Evolutionary conservation across 345 rosid species (phyloP).

Genomic region (Rhodomyrtus tomentosa): DNA sequence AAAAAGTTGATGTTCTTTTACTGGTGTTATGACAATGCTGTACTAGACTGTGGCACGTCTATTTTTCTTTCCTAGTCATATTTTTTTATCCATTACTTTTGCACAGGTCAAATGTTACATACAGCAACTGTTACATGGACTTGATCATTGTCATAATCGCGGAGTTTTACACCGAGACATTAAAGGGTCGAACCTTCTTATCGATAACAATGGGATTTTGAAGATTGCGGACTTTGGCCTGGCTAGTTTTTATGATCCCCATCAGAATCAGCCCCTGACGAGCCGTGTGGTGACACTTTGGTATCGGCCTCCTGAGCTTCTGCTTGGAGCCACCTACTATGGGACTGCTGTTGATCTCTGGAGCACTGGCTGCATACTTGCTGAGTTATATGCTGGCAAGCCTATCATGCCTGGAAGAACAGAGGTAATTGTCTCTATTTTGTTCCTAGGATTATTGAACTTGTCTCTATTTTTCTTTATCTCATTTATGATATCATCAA

Average conservation of each 20-base stretch:
- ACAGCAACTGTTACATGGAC: conserved; percentile 79
- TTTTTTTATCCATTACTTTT: background rate
- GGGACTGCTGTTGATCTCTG: conserved; percentile 89
- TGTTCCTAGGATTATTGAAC: background rate
- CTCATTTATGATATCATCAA: background rate
- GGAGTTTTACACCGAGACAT: conserved; percentile 94
- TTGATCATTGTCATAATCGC: conserved; percentile 94
- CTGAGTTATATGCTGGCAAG: conserved; percentile 92
- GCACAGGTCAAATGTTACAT: conserved; percentile 85
- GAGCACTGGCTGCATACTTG: conserved; percentile 97
- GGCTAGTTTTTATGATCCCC: conserved; percentile 81
- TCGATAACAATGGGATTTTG: conserved; percentile 79
- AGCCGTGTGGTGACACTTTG: conserved; percentile 98
- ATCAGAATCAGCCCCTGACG: conserved; percentile 63
- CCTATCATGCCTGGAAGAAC: conserved; percentile 99
- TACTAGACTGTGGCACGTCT: background rate
- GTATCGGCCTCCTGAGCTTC: conserved; percentile 97
- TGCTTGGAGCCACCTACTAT: conserved; percentile 88
- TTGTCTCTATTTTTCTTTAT: background rate
- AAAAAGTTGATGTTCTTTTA: background rate
- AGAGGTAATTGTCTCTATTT: conserved; percentile 40
- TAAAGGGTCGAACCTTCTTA: conserved; percentile 91
- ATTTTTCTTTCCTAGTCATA: background rate
- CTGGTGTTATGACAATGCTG: background rate
- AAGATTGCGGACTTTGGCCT: conserved; percentile 98